Evolutionary conservation across 2,329 filamentous ascomycete genomes (phyloP), one percentile per base, ranked within the genome.

Genomic region (Myriosclerotinia curreyana): DNA sequence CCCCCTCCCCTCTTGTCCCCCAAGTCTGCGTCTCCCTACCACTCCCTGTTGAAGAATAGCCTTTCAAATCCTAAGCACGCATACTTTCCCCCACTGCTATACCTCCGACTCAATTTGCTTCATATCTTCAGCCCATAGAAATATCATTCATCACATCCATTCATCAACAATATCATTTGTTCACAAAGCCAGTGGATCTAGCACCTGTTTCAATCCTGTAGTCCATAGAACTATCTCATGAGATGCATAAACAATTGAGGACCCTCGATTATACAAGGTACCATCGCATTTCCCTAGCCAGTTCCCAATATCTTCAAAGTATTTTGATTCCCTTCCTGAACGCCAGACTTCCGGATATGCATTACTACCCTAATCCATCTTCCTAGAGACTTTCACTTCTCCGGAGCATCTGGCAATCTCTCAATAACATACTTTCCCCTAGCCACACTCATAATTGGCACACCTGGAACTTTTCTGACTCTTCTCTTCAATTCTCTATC

Each of bases 361-460:
- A 46, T 40, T 48, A 40, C 50, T 14, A 40, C 52, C 28, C 34
- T 42, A 38, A 64, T 15, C 17, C n/a, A 25, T 61, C 38, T 50
- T 31, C 46, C 42, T n/a, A 34, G n/a, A 28, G n/a, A 40, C 48
- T 15, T 50, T 52, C n/a, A 74, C 61, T 74, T 74, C 67, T 92
- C 88, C 42, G 91, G 90, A 46, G 91, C 91, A 76, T 92, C 90
- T 6, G 93, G 93, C 67, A 97, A 78, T 72, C 93, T 86, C 81
- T 98, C 95, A 73, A 99, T 95, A 55, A 94, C 88, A 77, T 97
- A 98, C 77, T 97, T 97, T 53, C 91, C 92, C 73, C 91, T 85
- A 7, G 89, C 90, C 36, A 95, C 91, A 73, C 87, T 92, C 81
- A 96, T 83, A 63, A 85, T 83, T 1, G 83, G 83, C 15, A 84